These are phyloP conservation scores for Conticribra guillardii DNA, from an alignment of 108 stramenopile genomes.

Conservation along the genomic window DNA sequence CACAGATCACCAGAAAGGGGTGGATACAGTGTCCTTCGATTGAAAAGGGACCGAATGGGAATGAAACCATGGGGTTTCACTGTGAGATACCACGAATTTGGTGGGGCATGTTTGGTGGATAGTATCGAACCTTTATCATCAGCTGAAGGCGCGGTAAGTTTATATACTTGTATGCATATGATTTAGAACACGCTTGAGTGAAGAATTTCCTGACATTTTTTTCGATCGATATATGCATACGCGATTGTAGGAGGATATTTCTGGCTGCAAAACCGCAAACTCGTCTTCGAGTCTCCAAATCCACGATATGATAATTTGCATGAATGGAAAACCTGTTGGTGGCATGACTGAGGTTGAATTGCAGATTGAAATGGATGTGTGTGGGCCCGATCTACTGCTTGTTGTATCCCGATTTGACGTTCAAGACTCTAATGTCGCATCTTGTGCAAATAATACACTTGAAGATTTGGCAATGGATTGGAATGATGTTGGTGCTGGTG, in stretches of 20 bases:
- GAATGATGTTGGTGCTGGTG: conserved; percentile 48
- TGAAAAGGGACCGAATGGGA: conserved; percentile 61
- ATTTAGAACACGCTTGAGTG: background rate
- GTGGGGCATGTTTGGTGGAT: conserved; percentile 79
- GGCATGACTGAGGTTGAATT: conserved; percentile 68
- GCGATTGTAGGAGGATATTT: conserved; percentile 27
- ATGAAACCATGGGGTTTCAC: conserved; percentile 74
- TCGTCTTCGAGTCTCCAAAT: conserved; percentile 35
- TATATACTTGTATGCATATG: background rate
- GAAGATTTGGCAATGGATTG: conserved; percentile 52
- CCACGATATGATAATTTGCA: conserved; percentile 76
- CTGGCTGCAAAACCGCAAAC: conserved; percentile 25
- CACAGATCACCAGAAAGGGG: conserved; percentile 64
- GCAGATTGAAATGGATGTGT: conserved; percentile 65
- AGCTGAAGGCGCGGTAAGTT: conserved; percentile 73
- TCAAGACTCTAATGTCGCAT: background rate
- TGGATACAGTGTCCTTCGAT: conserved; percentile 55
- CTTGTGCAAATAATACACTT: conserved; percentile 2
- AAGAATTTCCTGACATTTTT: background rate
- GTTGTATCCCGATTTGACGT: conserved; percentile 45
- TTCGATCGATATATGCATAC: background rate
- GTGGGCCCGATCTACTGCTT: conserved; percentile 45
- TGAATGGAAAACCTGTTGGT: conserved; percentile 75
- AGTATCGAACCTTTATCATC: conserved; percentile 65
- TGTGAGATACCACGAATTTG: conserved; percentile 69